Evolutionary conservation across 441 rosid species (phyloP).

Genomic region (Corymbia calophylla): DNA sequence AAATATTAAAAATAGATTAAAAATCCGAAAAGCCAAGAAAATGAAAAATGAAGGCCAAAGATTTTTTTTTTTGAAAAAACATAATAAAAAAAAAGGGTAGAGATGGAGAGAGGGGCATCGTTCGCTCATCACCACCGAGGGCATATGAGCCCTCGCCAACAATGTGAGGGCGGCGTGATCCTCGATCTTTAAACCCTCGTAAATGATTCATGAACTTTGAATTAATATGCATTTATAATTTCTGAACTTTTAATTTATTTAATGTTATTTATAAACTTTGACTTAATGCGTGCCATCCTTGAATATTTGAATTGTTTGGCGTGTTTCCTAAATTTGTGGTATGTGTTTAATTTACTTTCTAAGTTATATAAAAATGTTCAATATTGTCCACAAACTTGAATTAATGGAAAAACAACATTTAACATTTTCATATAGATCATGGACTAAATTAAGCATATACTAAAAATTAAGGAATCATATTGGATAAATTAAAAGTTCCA

Average conservation of each 20-base stretch:
- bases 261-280: no score
- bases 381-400: no score
- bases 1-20: neutral
- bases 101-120: neutral
- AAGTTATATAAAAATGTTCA: no score
- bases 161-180: fast-evolving
- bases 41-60: neutral
- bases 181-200: neutral
- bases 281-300: neutral
- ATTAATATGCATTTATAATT: no score
- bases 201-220: neutral
- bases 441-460: no score
- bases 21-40: neutral
- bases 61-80: neutral
- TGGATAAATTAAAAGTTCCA: no score
- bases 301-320: no score
- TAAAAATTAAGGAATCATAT: neutral
- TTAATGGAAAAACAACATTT: no score
- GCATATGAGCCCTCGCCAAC: neutral
- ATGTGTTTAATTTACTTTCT: neutral
- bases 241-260: no score
- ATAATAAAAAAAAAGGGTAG: neutral
- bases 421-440: neutral
- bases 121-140: neutral
- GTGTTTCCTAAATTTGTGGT: neutral